Percentiles rank a stretch among this genome's conserved stretches.
phyloP scores from a whole-genome alignment of 495 filamentous ascomycete genomes.

The Hypoxylon fuscum region DNA sequence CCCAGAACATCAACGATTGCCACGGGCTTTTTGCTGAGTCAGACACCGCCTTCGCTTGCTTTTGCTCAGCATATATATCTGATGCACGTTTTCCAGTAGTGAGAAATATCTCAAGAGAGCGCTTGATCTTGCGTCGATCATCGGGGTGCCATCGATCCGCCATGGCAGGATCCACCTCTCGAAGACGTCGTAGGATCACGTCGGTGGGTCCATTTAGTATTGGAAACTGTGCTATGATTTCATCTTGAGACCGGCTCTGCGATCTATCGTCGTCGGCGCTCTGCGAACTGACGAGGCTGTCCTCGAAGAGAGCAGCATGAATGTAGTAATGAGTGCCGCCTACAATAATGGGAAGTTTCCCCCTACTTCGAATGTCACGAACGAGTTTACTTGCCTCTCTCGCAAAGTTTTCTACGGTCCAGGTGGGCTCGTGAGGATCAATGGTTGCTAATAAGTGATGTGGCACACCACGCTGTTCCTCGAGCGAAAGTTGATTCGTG shows the following conservation, averaged over 20 bases:
- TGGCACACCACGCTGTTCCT: slow-evolving; percentile 81
- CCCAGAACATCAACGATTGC: slow-evolving; percentile 85
- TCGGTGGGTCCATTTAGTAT: slow-evolving; percentile 77
- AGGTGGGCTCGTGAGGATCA: slow-evolving; percentile 76
- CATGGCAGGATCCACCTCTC: slow-evolving; percentile 86
- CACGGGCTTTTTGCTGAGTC: slow-evolving; percentile 49
- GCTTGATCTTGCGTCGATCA: slow-evolving; percentile 86
- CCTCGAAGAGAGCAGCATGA: slow-evolving; percentile 83
- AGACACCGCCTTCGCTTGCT: slow-evolving; percentile 39
- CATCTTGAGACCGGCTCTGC: slow-evolving; percentile 36
- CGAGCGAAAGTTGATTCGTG: slow-evolving; percentile 85
- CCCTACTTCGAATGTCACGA: slow-evolving; percentile 76
- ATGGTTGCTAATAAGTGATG: slow-evolving; percentile 90
- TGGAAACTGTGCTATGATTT: slow-evolving; percentile 63
- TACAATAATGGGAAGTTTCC: slow-evolving; percentile 87
- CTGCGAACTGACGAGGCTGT: slow-evolving; percentile 60
- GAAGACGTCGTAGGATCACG: slow-evolving; percentile 73
- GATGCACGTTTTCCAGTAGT: slow-evolving; percentile 81
- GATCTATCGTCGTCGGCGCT: slow-evolving; percentile 34
- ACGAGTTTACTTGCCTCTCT: slow-evolving; percentile 73
- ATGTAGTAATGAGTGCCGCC: slow-evolving; percentile 97
- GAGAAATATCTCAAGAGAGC: slow-evolving; percentile 89
- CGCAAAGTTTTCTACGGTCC: slow-evolving; percentile 80
- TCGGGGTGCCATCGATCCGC: slow-evolving; percentile 93
- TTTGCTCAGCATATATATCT: slow-evolving; percentile 86